A percentile compares a stretch with the other conserved stretches of the same genome.
Evolutionary conservation across 2,329 filamentous ascomycete genomes (phyloP).

Genomic region (Calonectria leucothoes): DNA sequence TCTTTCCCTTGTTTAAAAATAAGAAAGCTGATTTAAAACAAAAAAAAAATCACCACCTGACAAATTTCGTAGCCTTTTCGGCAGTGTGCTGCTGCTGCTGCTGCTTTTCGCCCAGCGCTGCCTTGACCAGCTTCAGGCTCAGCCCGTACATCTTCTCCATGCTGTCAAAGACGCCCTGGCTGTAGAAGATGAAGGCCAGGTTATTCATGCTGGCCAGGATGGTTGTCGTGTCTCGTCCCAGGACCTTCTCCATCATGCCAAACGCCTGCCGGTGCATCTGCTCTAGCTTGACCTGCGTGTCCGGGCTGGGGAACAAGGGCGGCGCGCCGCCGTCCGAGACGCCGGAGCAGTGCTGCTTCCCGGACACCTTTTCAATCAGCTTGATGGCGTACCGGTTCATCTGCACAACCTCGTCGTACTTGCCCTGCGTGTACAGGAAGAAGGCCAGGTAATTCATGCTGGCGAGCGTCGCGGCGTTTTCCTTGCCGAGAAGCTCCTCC

Average conservation of each 20-base stretch:
- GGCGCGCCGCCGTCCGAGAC: not conserved
- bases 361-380: not conserved
- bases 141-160: not conserved
- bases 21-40: not conserved
- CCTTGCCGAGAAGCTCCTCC: not conserved
- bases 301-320: not conserved
- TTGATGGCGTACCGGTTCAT: not conserved
- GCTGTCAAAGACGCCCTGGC: not conserved
- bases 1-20: not conserved
- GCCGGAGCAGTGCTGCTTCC: not conserved
- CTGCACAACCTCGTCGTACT: not conserved
- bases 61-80: not conserved
- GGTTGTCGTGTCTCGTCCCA: not conserved
- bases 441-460: not conserved
- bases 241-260: not conserved
- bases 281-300: not conserved
- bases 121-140: not conserved
- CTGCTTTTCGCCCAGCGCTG: not conserved
- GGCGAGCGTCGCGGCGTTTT: not conserved
- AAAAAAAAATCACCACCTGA: not conserved
- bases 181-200: not conserved
- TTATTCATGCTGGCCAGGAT: not conserved
- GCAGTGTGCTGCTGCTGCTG: too few relatives aligned
- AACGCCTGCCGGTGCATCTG: not conserved
- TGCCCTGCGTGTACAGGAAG: not conserved